Base-by-base conservation (phyloP, 73 alveolate genomes). In the Blepharisma japonicum region DNA sequence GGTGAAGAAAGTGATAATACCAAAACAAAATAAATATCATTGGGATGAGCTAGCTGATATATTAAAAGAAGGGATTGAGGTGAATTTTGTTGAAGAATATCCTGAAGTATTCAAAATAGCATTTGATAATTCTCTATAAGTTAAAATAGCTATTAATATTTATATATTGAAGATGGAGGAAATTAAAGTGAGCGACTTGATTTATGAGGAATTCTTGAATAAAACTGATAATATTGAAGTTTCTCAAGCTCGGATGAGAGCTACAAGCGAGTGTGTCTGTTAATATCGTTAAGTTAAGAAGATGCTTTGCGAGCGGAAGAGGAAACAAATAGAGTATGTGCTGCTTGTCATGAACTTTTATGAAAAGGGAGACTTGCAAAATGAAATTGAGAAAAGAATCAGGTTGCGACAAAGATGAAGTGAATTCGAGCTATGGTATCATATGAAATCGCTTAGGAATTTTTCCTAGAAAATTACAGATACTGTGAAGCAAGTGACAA, bases 1-100 rank as follows among this genome's bases (percentile, higher is more conserved):
- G 23, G 85, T 85, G 11, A 83, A 77, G 68, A 81, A 14, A 11
- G 71, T 88, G 38, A 86, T 87, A 18, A 70, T 90, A 79, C 97
- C 97, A 56, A 77, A 56, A 72, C 68, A 82, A 56, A 92, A 92
- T 71, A 89, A 81, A 77, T 80, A 86, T 68, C 55, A 74, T 42
- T 70, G 56, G 56, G 68, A 61, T 23, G 80, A 77, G 77, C 74
- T 86, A 38, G 83, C 83, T 53, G 83, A 39, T 6, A 66, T 47
- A 9, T 55, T 86, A 23, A 86, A 86, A 68, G 92, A 81, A 14
- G 86, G 86, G 8, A 50, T 82, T 5, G 49, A 80, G 48, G 76
- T 81, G 56, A 61, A 55, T 47, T 86, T 86, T 48, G 92, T 80
- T 1, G 86, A 72, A 9, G 86, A 82, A n/a, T 86, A 86, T 48